phyloP scores from a whole-genome alignment of 441 rosid genomes.

The Rhodomyrtus psidioides region DNA sequence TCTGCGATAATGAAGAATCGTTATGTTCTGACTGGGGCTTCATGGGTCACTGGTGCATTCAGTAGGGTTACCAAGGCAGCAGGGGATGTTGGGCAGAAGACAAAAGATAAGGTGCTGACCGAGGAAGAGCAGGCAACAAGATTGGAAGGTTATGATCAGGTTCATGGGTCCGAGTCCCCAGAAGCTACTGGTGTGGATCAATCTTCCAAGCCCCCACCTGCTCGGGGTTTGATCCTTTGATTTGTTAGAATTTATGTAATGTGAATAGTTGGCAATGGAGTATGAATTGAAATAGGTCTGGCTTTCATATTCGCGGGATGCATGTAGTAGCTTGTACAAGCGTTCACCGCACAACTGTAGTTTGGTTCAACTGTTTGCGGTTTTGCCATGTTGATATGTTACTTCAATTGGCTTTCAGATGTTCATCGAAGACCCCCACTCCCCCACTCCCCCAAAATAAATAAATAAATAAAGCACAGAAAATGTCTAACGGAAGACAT shows the following conservation, averaged over 20 bases:
- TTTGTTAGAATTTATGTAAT: background rate
- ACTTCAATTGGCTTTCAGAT: background rate
- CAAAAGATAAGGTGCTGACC: slow-evolving; percentile 10
- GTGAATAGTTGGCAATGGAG: background rate
- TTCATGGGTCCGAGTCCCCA: slow-evolving; percentile 1
- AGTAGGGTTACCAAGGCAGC: slow-evolving; percentile 11
- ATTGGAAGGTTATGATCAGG: slow-evolving; percentile 1
- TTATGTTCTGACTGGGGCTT: slow-evolving; percentile 25
- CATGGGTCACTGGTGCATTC: slow-evolving; percentile 21
- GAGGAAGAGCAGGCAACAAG: slow-evolving; percentile 6
- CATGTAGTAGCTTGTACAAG: background rate
- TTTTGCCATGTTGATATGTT: background rate
- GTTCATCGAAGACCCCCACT: background rate
- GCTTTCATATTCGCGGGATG: background rate
- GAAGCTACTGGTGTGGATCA: background rate
- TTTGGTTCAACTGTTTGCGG: background rate
- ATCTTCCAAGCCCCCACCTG: background rate
- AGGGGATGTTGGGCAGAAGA: slow-evolving; percentile 20
- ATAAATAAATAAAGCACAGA: background rate
- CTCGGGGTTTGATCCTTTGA: slow-evolving; percentile 10
- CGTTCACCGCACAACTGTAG: background rate
- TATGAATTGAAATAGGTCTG: background rate
- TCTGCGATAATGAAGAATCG: slow-evolving; percentile 62
- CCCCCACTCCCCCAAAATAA: background rate
- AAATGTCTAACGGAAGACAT: background rate